A percentile compares a stretch with the other conserved stretches of the same genome.
phyloP scores from a whole-genome alignment of 768 basidiomycete species.

The Clavaria fumosa region DNA sequence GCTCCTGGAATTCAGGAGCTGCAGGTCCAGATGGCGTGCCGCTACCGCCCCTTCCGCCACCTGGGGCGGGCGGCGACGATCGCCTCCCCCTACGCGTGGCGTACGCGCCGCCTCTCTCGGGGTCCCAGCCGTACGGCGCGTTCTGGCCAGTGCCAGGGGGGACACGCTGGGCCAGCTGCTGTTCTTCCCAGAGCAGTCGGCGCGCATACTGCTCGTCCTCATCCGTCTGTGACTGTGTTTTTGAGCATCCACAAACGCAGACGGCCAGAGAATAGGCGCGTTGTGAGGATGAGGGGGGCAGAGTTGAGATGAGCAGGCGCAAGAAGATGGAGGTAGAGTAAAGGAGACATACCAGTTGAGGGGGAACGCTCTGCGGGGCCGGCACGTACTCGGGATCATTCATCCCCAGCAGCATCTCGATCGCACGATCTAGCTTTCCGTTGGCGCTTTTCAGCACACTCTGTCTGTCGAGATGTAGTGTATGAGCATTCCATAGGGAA shows the following conservation, averaged over 20 bases:
- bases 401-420: conserved; percentile 71
- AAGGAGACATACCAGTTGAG: conserved; percentile 2
- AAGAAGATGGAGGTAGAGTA: conserved; percentile 1
- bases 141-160: neutral
- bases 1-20: conserved; percentile 56
- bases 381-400: conserved; percentile 59
- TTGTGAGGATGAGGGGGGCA: too few relatives aligned
- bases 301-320: neutral
- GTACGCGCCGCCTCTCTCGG: conserved; percentile 21
- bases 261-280: too few relatives aligned
- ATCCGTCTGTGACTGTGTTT: conserved; percentile 49
- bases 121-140: conserved; percentile 18
- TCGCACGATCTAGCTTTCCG: conserved; percentile 59
- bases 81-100: conserved; percentile 9
- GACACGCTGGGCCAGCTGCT: conserved; percentile 9
- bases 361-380: conserved; percentile 1
- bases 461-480: conserved; percentile 26
- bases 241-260: neutral
- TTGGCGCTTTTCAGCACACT: conserved; percentile 59
- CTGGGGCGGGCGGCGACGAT: conserved; percentile 8
- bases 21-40: conserved; percentile 28
- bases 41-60: conserved; percentile 5
- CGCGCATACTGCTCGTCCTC: conserved; percentile 72
- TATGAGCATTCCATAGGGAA: neutral
- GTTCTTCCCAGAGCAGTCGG: conserved; percentile 45